A percentile compares a stretch with the other conserved stretches of the same genome.
phyloP scores from a whole-genome alignment of 1,139 yeast species.

The Pichia sp. region DNA sequence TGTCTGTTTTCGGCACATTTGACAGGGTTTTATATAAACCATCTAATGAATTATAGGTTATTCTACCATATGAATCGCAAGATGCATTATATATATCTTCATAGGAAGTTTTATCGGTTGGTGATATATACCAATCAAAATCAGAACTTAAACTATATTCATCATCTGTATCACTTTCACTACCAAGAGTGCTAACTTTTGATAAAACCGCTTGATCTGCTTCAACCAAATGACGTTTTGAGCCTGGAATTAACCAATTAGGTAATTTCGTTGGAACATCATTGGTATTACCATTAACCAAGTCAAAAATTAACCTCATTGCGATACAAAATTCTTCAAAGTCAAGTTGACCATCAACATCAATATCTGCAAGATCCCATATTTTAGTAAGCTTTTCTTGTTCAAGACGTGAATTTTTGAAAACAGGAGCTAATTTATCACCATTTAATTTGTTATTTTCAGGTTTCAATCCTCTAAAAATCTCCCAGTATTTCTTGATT shows the following conservation, averaged over 20 bases:
- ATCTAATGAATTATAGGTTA: slow-evolving; percentile 63
- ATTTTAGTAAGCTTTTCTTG: slow-evolving; percentile 71
- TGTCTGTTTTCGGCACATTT: slow-evolving; percentile 76
- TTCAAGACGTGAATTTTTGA: slow-evolving; percentile 79
- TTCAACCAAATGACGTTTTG: slow-evolving; percentile 76
- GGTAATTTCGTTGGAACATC: slow-evolving; percentile 71
- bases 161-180: slow-evolving; percentile 35
- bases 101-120: slow-evolving; percentile 72
- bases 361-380: slow-evolving; percentile 93
- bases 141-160: slow-evolving; percentile 54
- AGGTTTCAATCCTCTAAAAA: slow-evolving; percentile 85
- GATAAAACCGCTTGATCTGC: slow-evolving; percentile 62
- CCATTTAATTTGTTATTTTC: slow-evolving; percentile 72
- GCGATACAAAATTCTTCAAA: slow-evolving; percentile 97
- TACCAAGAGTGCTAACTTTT: slow-evolving; percentile 16
- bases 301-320: slow-evolving; percentile 88
- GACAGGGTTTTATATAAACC: slow-evolving; percentile 63
- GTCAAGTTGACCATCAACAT: slow-evolving; percentile 83
- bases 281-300: slow-evolving; percentile 67
- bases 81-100: slow-evolving; percentile 72
- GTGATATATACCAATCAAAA: slow-evolving; percentile 96
- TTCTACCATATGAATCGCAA: slow-evolving; percentile 77
- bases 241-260: slow-evolving; percentile 85
- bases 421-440: slow-evolving; percentile 77
- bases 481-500: slow-evolving; percentile 95